A percentile compares a stretch with the other conserved stretches of the same genome.
Evolutionary conservation across 345 rosid genomes (phyloP).

Genomic region (Rhizophora mangle): DNA sequence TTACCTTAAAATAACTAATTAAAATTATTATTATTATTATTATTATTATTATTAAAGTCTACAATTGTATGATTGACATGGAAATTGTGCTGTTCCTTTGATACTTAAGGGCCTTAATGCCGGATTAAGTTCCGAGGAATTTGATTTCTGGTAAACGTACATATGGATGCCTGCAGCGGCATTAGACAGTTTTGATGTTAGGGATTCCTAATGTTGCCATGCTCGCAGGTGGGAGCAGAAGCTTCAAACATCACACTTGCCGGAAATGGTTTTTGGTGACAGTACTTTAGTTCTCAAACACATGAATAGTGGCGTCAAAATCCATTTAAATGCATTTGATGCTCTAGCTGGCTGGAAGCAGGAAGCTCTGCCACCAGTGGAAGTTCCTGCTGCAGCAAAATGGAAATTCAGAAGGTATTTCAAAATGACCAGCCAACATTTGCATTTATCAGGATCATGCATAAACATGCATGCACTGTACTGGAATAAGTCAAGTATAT

Average conservation of each 20-base stretch:
- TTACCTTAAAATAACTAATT: too few species aligned
- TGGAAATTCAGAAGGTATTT: slow-evolving; percentile 90
- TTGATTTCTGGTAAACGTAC: not conserved
- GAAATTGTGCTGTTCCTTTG: not conserved
- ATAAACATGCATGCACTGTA: not conserved
- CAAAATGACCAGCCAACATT: not conserved
- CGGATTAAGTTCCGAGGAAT: too few species aligned
- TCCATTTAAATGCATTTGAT: slow-evolving; percentile 85
- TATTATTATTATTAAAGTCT: not conserved
- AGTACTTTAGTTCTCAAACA: slow-evolving; percentile 65
- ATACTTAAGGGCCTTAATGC: too few species aligned
- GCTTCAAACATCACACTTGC: slow-evolving; percentile 76
- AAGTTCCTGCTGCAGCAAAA: slow-evolving; percentile 89
- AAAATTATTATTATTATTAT: not conserved
- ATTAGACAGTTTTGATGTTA: not conserved
- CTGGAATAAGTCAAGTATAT: too few species aligned
- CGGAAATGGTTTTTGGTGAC: slow-evolving; percentile 93
- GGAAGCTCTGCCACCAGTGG: slow-evolving; percentile 84
- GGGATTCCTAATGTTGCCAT: slow-evolving; percentile 10
- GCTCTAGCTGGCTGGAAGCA: slow-evolving; percentile 81
- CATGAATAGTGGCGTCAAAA: slow-evolving; percentile 45
- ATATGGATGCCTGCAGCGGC: not conserved
- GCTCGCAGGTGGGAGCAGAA: slow-evolving; percentile 74
- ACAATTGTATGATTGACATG: not conserved
- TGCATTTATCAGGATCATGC: not conserved